Conservation (phyloP, 768 basidiomycete genomes). For the Leccinum imitatum region DNA sequence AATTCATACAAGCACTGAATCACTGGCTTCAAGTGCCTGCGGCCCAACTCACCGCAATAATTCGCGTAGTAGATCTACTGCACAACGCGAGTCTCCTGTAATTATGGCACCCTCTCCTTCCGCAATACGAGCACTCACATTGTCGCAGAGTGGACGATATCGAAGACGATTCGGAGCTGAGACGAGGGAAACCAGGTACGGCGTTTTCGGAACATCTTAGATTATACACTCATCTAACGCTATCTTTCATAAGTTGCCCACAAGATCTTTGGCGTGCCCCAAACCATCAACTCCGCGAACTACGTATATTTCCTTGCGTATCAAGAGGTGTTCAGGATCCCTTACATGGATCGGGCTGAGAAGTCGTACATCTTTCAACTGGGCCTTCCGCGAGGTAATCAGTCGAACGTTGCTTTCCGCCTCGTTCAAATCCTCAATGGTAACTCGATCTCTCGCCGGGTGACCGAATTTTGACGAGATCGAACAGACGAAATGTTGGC, state of each 20-base stretch:
- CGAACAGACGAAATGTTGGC: slow-evolving; percentile 65
- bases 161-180: slow-evolving; percentile 86
- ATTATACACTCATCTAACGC: neutral
- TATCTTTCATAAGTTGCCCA: slow-evolving; percentile 67
- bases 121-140: neutral
- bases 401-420: slow-evolving; percentile 36
- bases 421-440: slow-evolving; percentile 77
- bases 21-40: slow-evolving; percentile 83
- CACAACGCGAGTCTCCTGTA: slow-evolving; percentile 93
- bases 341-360: slow-evolving; percentile 7
- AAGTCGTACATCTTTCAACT: slow-evolving; percentile 40
- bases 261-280: slow-evolving; percentile 94
- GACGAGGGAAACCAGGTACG: slow-evolving; percentile 82
- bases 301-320: slow-evolving; percentile 96
- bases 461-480: neutral
- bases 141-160: slow-evolving; percentile 83
- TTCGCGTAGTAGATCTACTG: slow-evolving; percentile 82
- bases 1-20: slow-evolving; percentile 91
- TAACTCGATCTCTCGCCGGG: slow-evolving; percentile 20
- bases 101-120: slow-evolving; percentile 20
- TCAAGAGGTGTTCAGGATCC: slow-evolving; percentile 62
- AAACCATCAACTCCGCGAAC: slow-evolving; percentile 96
- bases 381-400: slow-evolving; percentile 6
- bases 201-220: neutral
- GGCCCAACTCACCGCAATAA: slow-evolving; percentile 69